phyloP scores from a whole-genome alignment of 2,329 filamentous ascomycete species.

The Stagonosporopsis cucurbitacearum region DNA sequence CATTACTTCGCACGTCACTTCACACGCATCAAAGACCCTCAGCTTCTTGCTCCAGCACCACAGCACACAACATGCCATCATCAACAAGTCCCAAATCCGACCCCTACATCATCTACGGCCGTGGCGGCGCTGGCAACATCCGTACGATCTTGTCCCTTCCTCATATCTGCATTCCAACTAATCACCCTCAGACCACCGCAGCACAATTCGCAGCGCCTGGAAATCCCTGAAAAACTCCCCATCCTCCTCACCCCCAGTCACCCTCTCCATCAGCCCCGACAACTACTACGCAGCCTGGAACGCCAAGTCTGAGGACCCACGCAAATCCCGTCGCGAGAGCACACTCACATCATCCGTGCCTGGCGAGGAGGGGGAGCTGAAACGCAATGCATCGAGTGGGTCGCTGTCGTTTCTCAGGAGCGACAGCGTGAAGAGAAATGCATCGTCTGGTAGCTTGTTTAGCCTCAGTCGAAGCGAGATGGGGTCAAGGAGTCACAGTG shows the following conservation, averaged over 20 bases:
- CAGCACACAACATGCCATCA: slow-evolving; percentile 12
- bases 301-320: slow-evolving; percentile 14
- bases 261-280: slow-evolving; percentile 5
- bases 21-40: neutral
- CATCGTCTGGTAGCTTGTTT: slow-evolving; percentile 3
- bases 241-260: slow-evolving; percentile 9
- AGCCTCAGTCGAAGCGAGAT: slow-evolving; percentile 3
- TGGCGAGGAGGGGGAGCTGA: neutral
- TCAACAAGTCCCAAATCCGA: slow-evolving; percentile 13
- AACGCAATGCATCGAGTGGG: slow-evolving; percentile 1
- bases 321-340: neutral
- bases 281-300: slow-evolving; percentile 19
- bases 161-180: neutral
- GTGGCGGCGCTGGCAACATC: slow-evolving; percentile 19
- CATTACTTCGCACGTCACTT: neutral
- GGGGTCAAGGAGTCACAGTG: slow-evolving; percentile 5
- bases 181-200: slow-evolving; percentile 11
- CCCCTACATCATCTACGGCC: slow-evolving; percentile 20
- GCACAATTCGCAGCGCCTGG: slow-evolving; percentile 18
- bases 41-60: neutral
- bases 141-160: neutral
- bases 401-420: neutral
- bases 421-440: slow-evolving; percentile 6
- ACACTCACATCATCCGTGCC: neutral
- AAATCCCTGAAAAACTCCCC: slow-evolving; percentile 15